Base-by-base conservation (phyloP, 805 yeast species). In the Ascoidea asiatica region DNA sequence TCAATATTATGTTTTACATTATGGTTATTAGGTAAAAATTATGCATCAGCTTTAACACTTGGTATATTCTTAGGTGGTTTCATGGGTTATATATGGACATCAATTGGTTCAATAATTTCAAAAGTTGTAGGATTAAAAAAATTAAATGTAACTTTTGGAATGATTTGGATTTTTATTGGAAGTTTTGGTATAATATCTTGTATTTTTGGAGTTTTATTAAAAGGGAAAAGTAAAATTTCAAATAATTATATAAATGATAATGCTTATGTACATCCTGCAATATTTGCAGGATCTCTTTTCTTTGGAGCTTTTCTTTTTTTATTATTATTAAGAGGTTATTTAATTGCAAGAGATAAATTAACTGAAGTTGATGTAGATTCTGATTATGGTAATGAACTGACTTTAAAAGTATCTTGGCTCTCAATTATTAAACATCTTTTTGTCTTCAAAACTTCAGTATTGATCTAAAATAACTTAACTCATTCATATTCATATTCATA, bases 41-140 rank as follows among this genome's bases (percentile, higher is more conserved):
- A 59, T 47, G 79, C 80, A 1, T 73, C 81, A 1, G 73, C 77
- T 0, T 52, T 77, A 5, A 68, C 61, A 0, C 73, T 77, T 53
- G 73, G 75, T 1, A 33, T 78, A 15, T 48, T 78, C 4, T 65
- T 62, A 51, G 87, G 87, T 35, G 61, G 67, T 0, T 43, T 72
- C 29, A 78, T 79, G 80, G 86, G 86, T 2, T 63, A 77, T 8
- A 62, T 78, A 38, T 79, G 77, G 72, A 72, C 77, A 3, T 68
- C 75, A 2, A 51, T 70, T 48, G 71, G 79, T 0, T 67, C 82
- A 3, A 61, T 75, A 20, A 56, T 67, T 1, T 69, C 80, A 1
- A 57, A 77, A 42, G 60, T 78, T 21, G 71, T 72, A 17, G 86
- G 86, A 0, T 56, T 79, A 23, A 56, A 65, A 36, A 74, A 71